phyloP scores from a whole-genome alignment of 176 grass and related monocot genomes.

The Aegilops speltoides region DNA sequence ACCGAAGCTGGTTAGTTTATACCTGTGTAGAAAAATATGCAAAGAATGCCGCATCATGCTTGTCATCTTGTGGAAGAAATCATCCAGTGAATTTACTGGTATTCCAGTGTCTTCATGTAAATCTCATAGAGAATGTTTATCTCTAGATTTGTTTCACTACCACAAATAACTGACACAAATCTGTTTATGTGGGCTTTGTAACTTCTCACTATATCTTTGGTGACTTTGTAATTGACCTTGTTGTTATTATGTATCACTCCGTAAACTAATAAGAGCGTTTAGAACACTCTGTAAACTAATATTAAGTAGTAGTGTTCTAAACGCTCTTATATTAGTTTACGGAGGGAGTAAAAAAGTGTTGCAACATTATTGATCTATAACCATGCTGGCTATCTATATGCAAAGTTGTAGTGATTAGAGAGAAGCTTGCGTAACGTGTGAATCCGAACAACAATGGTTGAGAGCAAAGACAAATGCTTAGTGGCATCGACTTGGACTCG shows the following conservation, averaged over 20 bases:
- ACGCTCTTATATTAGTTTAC: too few relatives aligned
- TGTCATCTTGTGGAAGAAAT: constrained; percentile 2
- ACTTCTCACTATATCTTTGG: not conserved
- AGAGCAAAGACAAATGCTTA: constrained; percentile 92
- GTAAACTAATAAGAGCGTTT: too few relatives aligned
- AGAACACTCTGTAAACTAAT: too few relatives aligned
- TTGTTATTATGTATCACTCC: not conserved
- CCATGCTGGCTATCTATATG: constrained; percentile 16
- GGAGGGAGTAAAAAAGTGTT: not conserved
- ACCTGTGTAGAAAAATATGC: not conserved
- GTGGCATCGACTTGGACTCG: constrained; percentile 96
- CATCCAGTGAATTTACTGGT: not conserved
- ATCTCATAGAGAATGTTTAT: not conserved
- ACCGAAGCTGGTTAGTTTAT: not conserved
- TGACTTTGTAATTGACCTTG: not conserved
- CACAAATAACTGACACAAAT: not conserved
- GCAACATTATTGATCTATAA: not conserved
- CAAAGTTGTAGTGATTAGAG: constrained; percentile 97
- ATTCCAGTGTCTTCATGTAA: not conserved
- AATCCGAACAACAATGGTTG: constrained; percentile 91
- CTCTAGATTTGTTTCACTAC: not conserved
- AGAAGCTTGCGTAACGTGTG: constrained; percentile 91
- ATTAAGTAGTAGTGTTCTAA: too few relatives aligned
- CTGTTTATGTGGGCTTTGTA: not conserved
- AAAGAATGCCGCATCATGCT: not conserved